Conservation (phyloP, 1,284 basidiomycete genomes). For the Gymnopus androsaceus region DNA sequence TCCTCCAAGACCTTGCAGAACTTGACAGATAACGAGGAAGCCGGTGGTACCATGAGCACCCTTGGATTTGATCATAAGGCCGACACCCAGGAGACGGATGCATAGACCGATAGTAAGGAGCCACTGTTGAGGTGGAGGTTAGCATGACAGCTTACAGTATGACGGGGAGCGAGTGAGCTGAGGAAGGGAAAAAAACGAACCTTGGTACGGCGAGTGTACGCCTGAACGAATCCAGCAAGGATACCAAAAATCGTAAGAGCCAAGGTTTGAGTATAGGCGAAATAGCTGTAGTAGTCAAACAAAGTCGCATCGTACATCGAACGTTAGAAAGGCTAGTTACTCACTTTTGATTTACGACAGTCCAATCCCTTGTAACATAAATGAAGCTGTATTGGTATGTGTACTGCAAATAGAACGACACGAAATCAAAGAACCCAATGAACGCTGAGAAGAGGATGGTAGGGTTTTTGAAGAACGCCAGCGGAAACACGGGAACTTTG, state of each 20-base stretch:
- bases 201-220: constrained; percentile 13
- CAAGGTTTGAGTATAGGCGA: constrained; percentile 8
- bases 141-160: too few species aligned
- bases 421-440: constrained; percentile 11
- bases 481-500: constrained; percentile 7
- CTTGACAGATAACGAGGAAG: constrained; percentile 13
- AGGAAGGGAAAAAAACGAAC: background rate
- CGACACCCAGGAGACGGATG: constrained; percentile 9
- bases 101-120: constrained; percentile 9
- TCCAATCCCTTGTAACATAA: constrained; percentile 10
- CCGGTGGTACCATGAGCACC: constrained; percentile 8
- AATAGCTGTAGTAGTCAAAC: background rate
- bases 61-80: constrained; percentile 12
- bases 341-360: constrained; percentile 8
- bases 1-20: constrained; percentile 11
- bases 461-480: constrained; percentile 7
- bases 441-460: constrained; percentile 9
- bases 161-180: too few species aligned
- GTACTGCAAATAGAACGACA: constrained; percentile 11
- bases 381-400: constrained; percentile 13
- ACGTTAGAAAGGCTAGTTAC: background rate
- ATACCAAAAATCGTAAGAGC: constrained; percentile 7
- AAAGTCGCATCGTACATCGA: background rate
- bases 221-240: constrained; percentile 9
- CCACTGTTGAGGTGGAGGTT: background rate